Evolutionary conservation across 2,329 filamentous ascomycete genomes (phyloP).

Genomic region (Penicillium verrucosum): DNA sequence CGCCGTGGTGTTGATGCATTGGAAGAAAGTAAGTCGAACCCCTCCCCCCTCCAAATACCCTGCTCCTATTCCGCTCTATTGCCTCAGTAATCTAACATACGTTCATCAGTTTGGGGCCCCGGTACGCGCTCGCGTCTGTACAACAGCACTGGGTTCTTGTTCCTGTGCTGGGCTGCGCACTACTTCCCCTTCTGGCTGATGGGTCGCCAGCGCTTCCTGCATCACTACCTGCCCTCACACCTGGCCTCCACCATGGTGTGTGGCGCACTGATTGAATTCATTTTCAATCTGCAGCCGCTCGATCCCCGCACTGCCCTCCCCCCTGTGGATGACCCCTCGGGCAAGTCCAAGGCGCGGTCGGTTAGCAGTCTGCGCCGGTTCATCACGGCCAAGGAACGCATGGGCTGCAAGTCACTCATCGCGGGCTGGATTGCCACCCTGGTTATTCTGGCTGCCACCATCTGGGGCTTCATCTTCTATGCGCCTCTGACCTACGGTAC

Average conservation of each 20-base stretch:
- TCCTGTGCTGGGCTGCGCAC: slow-evolving; percentile 95
- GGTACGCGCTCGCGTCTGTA: slow-evolving; percentile 91
- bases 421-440: slow-evolving; percentile 74
- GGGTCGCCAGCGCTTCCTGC: slow-evolving; percentile 95
- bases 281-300: slow-evolving; percentile 83
- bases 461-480: slow-evolving; percentile 88
- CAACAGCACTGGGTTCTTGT: slow-evolving; percentile 98
- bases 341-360: slow-evolving; percentile 40
- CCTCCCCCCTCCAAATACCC: not conserved
- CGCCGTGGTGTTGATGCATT: slow-evolving; percentile 90
- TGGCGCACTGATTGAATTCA: slow-evolving; percentile 87
- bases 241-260: slow-evolving; percentile 86
- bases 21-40: slow-evolving; percentile 74
- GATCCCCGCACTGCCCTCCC: slow-evolving; percentile 47
- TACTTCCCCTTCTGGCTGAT: slow-evolving; percentile 98
- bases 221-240: slow-evolving; percentile 95
- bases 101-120: slow-evolving; percentile 45
- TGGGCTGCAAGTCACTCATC: slow-evolving; percentile 72
- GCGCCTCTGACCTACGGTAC: slow-evolving; percentile 92
- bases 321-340: slow-evolving; percentile 39
- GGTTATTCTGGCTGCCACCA: slow-evolving; percentile 64
- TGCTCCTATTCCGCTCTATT: not conserved
- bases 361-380: slow-evolving; percentile 51
- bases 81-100: slow-evolving; percentile 6
- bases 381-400: slow-evolving; percentile 75